A percentile compares a stretch with the other conserved stretches of the same genome.
These are phyloP conservation scores for Zarea fungicola DNA, from an alignment of 2,329 filamentous ascomycete genomes.

Conservation along the genomic window DNA sequence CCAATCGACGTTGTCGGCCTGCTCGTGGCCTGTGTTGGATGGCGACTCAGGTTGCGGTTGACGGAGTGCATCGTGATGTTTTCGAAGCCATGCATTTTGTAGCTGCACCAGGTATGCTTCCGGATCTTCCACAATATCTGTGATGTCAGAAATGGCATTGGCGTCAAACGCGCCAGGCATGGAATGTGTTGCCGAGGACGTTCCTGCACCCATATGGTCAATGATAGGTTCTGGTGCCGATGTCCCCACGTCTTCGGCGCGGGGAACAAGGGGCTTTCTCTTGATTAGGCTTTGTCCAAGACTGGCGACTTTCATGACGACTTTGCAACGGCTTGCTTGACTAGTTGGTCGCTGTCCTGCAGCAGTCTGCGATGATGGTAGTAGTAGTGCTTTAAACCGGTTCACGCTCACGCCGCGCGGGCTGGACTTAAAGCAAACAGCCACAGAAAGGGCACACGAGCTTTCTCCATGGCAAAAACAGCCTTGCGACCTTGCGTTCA, in stretches of 20 bases:
- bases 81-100: slow-evolving; percentile 15
- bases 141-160: not conserved
- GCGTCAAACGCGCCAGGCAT: slow-evolving; percentile 7
- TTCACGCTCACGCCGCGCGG: too few species aligned
- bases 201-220: not conserved
- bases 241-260: not conserved
- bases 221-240: not conserved
- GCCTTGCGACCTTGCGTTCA: slow-evolving; percentile 4
- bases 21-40: not conserved
- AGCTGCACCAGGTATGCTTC: slow-evolving; percentile 17
- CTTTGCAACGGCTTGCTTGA: not conserved
- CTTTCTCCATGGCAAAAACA: slow-evolving; percentile 6
- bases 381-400: not conserved
- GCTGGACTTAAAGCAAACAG: not conserved
- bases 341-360: not conserved
- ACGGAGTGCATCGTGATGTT: slow-evolving; percentile 10
- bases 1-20: slow-evolving; percentile 36
- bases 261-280: not conserved
- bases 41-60: not conserved
- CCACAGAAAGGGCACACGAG: slow-evolving; percentile 7
- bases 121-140: slow-evolving; percentile 5
- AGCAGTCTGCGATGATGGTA: not conserved
- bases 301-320: not conserved
- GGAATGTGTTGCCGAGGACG: not conserved
- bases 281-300: not conserved